These are phyloP conservation scores for Leptomonas seymouri DNA, from an alignment of 208 protist genomes.

Conservation along the genomic window DNA sequence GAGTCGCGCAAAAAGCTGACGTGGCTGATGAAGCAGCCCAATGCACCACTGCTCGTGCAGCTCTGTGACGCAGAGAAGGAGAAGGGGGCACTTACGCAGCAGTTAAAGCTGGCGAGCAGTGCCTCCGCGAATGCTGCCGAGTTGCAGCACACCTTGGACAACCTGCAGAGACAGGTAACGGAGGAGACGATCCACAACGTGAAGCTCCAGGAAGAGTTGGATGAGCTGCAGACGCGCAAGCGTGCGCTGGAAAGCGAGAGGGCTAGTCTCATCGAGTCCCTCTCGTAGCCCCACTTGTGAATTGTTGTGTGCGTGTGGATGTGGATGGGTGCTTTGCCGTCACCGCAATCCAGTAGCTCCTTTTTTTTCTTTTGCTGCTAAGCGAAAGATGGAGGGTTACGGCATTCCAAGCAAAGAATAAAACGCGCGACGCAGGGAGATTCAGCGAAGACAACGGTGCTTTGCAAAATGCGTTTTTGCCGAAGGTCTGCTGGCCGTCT, in stretches of 20 bases:
- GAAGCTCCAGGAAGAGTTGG: constrained; percentile 36
- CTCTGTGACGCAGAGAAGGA: constrained; percentile 30
- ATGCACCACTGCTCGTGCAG: constrained; percentile 42
- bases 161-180: constrained; percentile 8
- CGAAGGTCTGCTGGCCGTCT: not conserved
- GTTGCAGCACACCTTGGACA: constrained; percentile 8
- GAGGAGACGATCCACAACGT: constrained; percentile 19
- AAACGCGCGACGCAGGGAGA: too few species aligned
- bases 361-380: too few species aligned
- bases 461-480: too few species aligned
- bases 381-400: too few species aligned
- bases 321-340: not conserved
- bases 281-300: not conserved
- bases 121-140: constrained; percentile 5
- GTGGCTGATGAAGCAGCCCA: constrained; percentile 52
- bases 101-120: not conserved
- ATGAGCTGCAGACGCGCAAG: constrained; percentile 23
- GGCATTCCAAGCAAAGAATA: too few species aligned
- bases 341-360: too few species aligned
- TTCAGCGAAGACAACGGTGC: too few species aligned
- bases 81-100: constrained; percentile 18
- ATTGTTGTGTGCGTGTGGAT: not conserved
- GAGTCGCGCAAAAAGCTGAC: constrained; percentile 53
- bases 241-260: constrained; percentile 25
- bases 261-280: constrained; percentile 9